Conservation (phyloP, 2,329 filamentous ascomycete genomes). For the Pseudogymnoascus sp. region DNA sequence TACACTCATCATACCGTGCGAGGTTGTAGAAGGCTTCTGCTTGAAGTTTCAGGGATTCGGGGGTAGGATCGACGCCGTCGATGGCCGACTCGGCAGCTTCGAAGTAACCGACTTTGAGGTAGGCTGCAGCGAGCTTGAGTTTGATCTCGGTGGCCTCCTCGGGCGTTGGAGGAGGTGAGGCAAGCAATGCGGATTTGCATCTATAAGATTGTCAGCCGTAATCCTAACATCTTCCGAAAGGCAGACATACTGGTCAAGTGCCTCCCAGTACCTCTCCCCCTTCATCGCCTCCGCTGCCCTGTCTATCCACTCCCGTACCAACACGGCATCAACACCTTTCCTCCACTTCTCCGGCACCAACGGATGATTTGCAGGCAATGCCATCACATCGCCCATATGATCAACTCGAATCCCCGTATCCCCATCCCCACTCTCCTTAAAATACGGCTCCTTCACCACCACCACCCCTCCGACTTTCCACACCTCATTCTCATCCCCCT, state of each 20-base stretch:
- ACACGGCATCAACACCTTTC: background rate
- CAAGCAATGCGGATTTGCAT: background rate
- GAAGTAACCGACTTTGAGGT: conserved; percentile 63
- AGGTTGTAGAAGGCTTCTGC: background rate
- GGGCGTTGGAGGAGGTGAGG: background rate
- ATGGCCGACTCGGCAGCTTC: conserved; percentile 66
- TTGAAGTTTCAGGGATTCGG: background rate
- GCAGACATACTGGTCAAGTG: background rate
- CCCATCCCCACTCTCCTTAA: conserved; percentile 30
- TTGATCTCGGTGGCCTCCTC: background rate
- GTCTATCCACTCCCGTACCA: background rate
- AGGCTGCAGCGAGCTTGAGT: conserved; percentile 51
- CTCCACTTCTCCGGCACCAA: background rate
- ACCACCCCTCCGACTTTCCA: conserved; percentile 31
- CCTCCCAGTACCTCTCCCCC: background rate
- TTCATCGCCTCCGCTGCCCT: background rate
- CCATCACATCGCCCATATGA: background rate
- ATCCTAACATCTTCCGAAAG: no score
- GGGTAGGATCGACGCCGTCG: conserved; percentile 24
- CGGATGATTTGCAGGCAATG: background rate
- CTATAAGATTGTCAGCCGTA: background rate
- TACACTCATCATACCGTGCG: conserved; percentile 19
- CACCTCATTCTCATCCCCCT: conserved; percentile 33
- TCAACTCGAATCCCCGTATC: conserved; percentile 5
- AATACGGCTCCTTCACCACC: conserved; percentile 48